Evolutionary conservation across 305 asterid genomes (phyloP).

Genomic region (Fraxinus sp.): DNA sequence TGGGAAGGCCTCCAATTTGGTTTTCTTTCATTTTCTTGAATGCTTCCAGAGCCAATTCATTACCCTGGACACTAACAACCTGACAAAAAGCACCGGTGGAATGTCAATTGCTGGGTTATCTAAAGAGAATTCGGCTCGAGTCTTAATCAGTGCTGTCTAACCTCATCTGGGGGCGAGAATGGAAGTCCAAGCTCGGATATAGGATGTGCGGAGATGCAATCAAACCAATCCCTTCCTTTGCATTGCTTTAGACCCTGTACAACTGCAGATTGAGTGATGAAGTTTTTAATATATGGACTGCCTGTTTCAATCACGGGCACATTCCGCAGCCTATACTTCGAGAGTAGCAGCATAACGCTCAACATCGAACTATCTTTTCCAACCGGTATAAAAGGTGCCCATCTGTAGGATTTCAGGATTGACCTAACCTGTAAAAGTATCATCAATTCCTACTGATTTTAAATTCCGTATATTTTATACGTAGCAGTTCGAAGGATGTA

Average conservation of each 20-base stretch:
- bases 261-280: slow-evolving; percentile 87
- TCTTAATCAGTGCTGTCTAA: not conserved
- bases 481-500: not conserved
- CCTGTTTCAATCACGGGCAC: slow-evolving; percentile 81
- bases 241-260: slow-evolving; percentile 75
- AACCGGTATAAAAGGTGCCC: slow-evolving; percentile 84
- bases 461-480: no score
- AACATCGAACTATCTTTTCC: slow-evolving; percentile 56
- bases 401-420: slow-evolving; percentile 65
- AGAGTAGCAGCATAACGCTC: slow-evolving; percentile 66
- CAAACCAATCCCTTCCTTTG: slow-evolving; percentile 91
- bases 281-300: slow-evolving; percentile 50
- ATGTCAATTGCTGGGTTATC: not conserved
- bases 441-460: no score
- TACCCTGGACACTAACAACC: slow-evolving; percentile 56
- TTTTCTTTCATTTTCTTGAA: slow-evolving; percentile 83
- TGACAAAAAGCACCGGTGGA: slow-evolving; percentile 4
- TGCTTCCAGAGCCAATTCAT: slow-evolving; percentile 71
- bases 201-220: slow-evolving; percentile 58
- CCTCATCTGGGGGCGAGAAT: slow-evolving; percentile 70
- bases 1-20: slow-evolving; percentile 79
- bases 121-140: not conserved
- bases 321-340: slow-evolving; percentile 79
- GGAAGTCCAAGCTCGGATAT: slow-evolving; percentile 79
- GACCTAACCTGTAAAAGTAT: slow-evolving; percentile 55